A percentile compares a stretch with the other conserved stretches of the same genome.
phyloP scores from a whole-genome alignment of 2,329 filamentous ascomycete species.

The Parascedosporium putredinis region DNA sequence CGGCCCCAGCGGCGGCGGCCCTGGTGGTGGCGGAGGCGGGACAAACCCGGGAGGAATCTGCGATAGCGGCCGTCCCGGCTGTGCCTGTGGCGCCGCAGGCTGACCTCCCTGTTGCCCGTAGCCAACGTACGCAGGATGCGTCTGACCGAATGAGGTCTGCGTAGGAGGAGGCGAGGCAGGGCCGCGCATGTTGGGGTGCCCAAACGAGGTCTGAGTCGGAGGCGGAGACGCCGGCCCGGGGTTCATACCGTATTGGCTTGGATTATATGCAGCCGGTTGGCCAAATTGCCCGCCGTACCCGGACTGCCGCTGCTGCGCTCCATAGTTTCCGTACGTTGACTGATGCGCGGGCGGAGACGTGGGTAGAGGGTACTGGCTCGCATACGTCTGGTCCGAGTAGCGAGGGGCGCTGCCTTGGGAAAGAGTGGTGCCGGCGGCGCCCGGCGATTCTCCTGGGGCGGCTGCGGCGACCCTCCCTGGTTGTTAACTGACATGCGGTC shows the following conservation, averaged over 20 bases:
- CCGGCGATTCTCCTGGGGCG: constrained; percentile 16
- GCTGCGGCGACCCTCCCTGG: constrained; percentile 22
- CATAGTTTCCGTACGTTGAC: constrained; percentile 17
- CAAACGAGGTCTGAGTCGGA: constrained; percentile 46
- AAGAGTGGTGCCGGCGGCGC: constrained; percentile 37
- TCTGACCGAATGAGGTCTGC: constrained; percentile 40
- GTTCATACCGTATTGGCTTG: constrained; percentile 47
- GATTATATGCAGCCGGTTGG: constrained; percentile 42
- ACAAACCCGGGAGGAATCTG: constrained; percentile 44
- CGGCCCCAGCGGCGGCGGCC: constrained; percentile 49
- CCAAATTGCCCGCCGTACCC: too few relatives aligned
- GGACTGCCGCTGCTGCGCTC: constrained; percentile 24
- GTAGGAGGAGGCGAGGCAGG: constrained; percentile 48
- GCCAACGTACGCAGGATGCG: constrained; percentile 20
- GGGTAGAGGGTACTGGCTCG: constrained; percentile 50
- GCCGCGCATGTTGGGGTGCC: constrained; percentile 25
- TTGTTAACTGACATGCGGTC: constrained; percentile 86
- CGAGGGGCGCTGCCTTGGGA: constrained; percentile 33
- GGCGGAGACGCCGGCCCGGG: constrained; percentile 51
- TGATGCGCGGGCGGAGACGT: constrained; percentile 43
- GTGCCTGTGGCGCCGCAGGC: constrained; percentile 34
- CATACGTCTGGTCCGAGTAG: constrained; percentile 44
- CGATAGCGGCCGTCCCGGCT: constrained; percentile 24
- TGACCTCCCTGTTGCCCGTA: constrained; percentile 30
- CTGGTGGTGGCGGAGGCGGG: constrained; percentile 53